phyloP scores from a whole-genome alignment of 805 yeast genomes.

The Metschnikowia gelsemii region DNA sequence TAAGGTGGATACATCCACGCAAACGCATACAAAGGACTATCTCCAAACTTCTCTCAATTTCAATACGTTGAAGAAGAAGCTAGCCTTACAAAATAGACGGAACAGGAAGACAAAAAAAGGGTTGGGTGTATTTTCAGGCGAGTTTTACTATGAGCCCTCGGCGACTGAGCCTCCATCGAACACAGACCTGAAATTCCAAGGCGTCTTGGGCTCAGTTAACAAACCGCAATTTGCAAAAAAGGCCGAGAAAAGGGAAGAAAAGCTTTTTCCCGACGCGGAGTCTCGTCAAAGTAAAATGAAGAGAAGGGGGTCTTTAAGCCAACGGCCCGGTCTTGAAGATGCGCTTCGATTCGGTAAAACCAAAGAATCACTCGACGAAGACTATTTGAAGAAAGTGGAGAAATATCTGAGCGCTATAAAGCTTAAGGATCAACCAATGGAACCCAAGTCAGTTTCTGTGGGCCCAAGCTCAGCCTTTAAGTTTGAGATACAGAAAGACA shows the following conservation, averaged over 20 bases:
- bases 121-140: slow-evolving; percentile 35
- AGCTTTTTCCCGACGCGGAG: slow-evolving; percentile 11
- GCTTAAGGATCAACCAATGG: slow-evolving; percentile 25
- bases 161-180: not conserved
- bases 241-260: not conserved
- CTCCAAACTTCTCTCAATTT: slow-evolving; percentile 31
- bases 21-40: slow-evolving; percentile 36
- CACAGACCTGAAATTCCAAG: slow-evolving; percentile 22
- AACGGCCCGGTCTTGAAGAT: slow-evolving; percentile 15
- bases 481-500: slow-evolving; percentile 32
- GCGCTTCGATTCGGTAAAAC: slow-evolving; percentile 15
- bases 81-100: slow-evolving; percentile 14
- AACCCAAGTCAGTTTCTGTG: slow-evolving; percentile 2
- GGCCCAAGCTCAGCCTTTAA: slow-evolving; percentile 41
- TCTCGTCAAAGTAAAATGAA: slow-evolving; percentile 1
- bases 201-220: slow-evolving; percentile 35
- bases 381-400: slow-evolving; percentile 26
- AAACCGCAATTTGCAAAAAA: slow-evolving; percentile 30
- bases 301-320: slow-evolving; percentile 9
- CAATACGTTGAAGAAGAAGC: slow-evolving; percentile 20
- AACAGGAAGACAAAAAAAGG: slow-evolving; percentile 20
- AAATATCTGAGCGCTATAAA: slow-evolving; percentile 31
- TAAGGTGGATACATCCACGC: slow-evolving; percentile 43
- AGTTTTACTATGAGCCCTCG: slow-evolving; percentile 34
- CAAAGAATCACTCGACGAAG: slow-evolving; percentile 26